Evolutionary conservation across 2,329 filamentous ascomycete genomes (phyloP), one percentile per base, ranked within the genome.

Genomic region (Botrytis fabae): DNA sequence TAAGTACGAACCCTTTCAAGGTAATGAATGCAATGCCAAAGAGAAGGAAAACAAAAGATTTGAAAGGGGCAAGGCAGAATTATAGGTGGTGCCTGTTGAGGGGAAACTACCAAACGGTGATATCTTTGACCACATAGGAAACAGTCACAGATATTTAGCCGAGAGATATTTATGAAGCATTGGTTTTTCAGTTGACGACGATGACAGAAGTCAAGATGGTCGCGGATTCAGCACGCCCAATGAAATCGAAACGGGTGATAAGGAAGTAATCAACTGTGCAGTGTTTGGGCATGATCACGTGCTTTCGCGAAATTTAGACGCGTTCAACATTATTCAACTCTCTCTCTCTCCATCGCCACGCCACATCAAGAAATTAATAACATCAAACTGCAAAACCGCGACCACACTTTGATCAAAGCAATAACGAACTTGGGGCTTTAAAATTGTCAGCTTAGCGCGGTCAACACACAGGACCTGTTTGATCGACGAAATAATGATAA

Each of bases 401-500:
- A 40, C 32, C 9, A 68, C 18, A 42, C 42, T 32, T 35, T n/a
- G 38, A 57, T 44, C 22, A 4, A 12, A 68, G 42, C 6, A 32
- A 25, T 4, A 22, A 32, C 48, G 25, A 25, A 8, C 16, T 42
- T n/a, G 35, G 25, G 3, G 42, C 20, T 16, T 68, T 22, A 38
- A 16, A 57, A 38, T 6, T 32, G 10, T 42, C 35, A 57, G 0
- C 25, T 4, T 9, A 51, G n/a, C 38, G 38, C 20, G 22, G 10
- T 10, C 46, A n/a, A 5, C 5, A 28, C 1, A 54, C 4, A 68
- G 35, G 32, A 40, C 8, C 38, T 20, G 12, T 20, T 51, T n/a
- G 40, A 40, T 60, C 64, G 28, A 59, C 70, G 69, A 46, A 12
- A 78, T 75, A 73, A 79, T 79, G 75, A 78, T 79, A 65, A 78